These are phyloP conservation scores for Aurantiochytrium sp. DNA, from an alignment of 108 stramenopile species.

Conservation along the genomic window DNA sequence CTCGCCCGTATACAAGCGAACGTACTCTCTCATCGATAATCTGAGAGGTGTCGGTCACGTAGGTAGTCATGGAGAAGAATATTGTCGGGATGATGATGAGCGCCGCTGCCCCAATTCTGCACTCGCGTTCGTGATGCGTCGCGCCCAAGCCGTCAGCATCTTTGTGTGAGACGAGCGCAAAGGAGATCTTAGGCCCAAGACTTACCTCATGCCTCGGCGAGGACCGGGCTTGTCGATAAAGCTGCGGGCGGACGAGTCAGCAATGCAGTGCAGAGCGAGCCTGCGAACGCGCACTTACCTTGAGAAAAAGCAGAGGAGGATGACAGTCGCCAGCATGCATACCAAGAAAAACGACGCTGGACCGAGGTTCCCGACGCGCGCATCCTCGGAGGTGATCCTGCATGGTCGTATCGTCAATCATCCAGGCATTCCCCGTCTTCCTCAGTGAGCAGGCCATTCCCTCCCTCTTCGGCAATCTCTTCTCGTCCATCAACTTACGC, in stretches of 20 bases:
- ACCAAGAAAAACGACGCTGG: not conserved
- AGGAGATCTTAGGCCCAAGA: not conserved
- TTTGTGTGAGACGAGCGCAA: too few species aligned
- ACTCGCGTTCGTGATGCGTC: not conserved
- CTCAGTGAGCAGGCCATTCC: too few species aligned
- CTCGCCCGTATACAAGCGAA: too few species aligned
- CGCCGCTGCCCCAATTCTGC: not conserved
- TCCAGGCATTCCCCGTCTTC: too few species aligned
- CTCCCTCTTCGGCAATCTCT: too few species aligned
- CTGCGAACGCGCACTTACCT: not conserved
- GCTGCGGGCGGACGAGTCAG: not conserved
- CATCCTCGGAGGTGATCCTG: conserved; percentile 7
- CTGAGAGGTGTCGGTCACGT: conserved; percentile 9
- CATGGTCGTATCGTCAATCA: not conserved
- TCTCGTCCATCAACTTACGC: not conserved
- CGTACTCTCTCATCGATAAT: not conserved
- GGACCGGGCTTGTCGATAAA: not conserved
- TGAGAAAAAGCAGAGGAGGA: not conserved
- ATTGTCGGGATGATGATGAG: not conserved
- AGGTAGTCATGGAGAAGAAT: not conserved
- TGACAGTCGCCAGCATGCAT: not conserved
- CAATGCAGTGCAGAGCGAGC: too few species aligned
- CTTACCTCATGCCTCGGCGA: not conserved
- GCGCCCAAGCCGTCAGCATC: not conserved
- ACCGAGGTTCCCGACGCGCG: not conserved